Percentiles rank a stretch among this genome's conserved stretches.
These are phyloP conservation scores for Linnemannia hyalina DNA, from an alignment of 192 early-diverging fungal genomes.

Conservation along the genomic window DNA sequence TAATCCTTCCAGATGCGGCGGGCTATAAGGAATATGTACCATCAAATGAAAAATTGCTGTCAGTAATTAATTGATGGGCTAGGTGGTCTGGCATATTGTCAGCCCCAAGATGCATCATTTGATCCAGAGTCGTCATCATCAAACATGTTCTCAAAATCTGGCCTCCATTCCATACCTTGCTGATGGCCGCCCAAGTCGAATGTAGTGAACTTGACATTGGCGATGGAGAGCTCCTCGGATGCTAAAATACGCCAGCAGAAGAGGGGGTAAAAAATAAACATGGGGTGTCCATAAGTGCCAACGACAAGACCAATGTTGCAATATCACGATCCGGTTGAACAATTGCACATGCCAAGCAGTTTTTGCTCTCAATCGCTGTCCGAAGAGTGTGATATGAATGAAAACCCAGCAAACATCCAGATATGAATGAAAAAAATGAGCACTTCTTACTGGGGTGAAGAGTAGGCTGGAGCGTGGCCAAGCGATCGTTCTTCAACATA, in stretches of 20 bases:
- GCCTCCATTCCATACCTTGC: conserved; percentile 70
- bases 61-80: neutral
- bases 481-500: conserved; percentile 98
- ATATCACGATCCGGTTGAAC: neutral
- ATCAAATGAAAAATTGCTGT: neutral
- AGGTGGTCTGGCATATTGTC: neutral
- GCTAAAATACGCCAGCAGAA: conserved; percentile 58
- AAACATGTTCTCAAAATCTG: neutral
- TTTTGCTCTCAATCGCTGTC: conserved; percentile 2
- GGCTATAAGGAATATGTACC: conserved; percentile 54
- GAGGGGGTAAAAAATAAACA: conserved; percentile 1
- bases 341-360: conserved; percentile 1
- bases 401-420: neutral
- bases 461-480: conserved; percentile 93
- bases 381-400: neutral
- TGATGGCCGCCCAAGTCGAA: conserved; percentile 97
- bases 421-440: neutral
- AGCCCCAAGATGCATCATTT: too few species aligned
- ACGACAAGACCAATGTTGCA: neutral
- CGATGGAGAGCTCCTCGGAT: conserved; percentile 96
- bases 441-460: conserved; percentile 90
- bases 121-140: too few species aligned
- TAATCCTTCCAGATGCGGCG: conserved; percentile 98
- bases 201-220: conserved; percentile 95
- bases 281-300: conserved; percentile 1